Evolutionary conservation across 805 yeast species (phyloP).

Genomic region (Metschnikowia lachancei): DNA sequence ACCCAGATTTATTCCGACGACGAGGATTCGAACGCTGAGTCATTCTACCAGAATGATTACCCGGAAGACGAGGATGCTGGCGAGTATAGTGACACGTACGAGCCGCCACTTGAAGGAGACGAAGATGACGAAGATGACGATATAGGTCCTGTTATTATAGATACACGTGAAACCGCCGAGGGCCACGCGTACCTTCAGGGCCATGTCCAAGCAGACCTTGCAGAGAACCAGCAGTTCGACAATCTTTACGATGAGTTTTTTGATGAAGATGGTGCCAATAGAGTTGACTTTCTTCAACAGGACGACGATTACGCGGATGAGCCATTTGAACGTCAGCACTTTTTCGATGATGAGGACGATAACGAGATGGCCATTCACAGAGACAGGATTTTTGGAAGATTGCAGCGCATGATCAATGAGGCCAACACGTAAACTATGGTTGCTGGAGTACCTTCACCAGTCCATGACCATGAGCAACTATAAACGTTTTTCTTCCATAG

Average conservation of each 20-base stretch:
- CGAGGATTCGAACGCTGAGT: conserved; percentile 89
- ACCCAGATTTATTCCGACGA: conserved; percentile 52
- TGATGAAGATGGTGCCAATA: conserved; percentile 35
- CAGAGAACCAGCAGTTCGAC: conserved; percentile 18
- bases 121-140: conserved; percentile 19
- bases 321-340: conserved; percentile 45
- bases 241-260: conserved; percentile 23
- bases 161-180: conserved; percentile 14
- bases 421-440: background rate
- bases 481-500: too few relatives aligned
- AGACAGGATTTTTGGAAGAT: conserved; percentile 56
- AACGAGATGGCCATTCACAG: conserved; percentile 63
- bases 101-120: conserved; percentile 1
- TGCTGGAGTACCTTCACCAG: too few relatives aligned
- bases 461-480: too few relatives aligned
- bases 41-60: conserved; percentile 86
- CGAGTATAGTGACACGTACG: conserved; percentile 18
- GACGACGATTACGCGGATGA: conserved; percentile 14
- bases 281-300: conserved; percentile 24
- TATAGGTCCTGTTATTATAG: conserved; percentile 15
- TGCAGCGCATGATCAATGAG: conserved; percentile 55
- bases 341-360: conserved; percentile 54
- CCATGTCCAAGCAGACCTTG: conserved; percentile 21
- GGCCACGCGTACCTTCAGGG: conserved; percentile 20
- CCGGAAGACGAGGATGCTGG: conserved; percentile 87